Conservation (phyloP, 2,329 filamentous ascomycete genomes). For the Chlorencoelia australis region DNA sequence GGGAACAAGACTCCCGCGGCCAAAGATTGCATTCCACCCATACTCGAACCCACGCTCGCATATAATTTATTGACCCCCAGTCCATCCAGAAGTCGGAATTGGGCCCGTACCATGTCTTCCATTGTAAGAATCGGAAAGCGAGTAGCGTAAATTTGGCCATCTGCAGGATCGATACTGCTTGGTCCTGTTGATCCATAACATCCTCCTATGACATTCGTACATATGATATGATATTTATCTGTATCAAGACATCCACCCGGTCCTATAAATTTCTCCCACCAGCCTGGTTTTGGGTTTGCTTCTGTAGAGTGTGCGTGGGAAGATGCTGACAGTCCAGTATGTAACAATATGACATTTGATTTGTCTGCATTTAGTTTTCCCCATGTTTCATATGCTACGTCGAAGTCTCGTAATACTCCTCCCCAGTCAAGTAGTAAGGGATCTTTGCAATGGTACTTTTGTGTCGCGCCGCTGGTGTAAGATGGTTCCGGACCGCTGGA, state of each 20-base stretch:
- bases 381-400: constrained; percentile 92
- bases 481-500: constrained; percentile 81
- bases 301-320: constrained; percentile 93
- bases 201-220: constrained; percentile 91
- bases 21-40: constrained; percentile 97
- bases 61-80: constrained; percentile 71
- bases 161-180: constrained; percentile 72
- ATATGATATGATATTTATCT: constrained; percentile 84
- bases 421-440: constrained; percentile 89
- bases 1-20: constrained; percentile 79
- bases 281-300: constrained; percentile 77
- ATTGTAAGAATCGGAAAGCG: constrained; percentile 92
- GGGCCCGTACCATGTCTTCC: constrained; percentile 94
- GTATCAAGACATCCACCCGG: constrained; percentile 79
- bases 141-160: constrained; percentile 83
- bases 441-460: constrained; percentile 62
- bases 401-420: constrained; percentile 78
- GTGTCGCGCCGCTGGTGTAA: constrained; percentile 83
- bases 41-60: constrained; percentile 89
- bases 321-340: constrained; percentile 92
- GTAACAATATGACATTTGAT: constrained; percentile 82
- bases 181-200: constrained; percentile 95
- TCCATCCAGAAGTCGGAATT: constrained; percentile 77
- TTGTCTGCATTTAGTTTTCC: constrained; percentile 68
- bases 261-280: constrained; percentile 99